Percentiles rank a stretch among this genome's conserved stretches.
Conservation (phyloP, 805 yeast genomes). For the Candida sithepensis region DNA sequence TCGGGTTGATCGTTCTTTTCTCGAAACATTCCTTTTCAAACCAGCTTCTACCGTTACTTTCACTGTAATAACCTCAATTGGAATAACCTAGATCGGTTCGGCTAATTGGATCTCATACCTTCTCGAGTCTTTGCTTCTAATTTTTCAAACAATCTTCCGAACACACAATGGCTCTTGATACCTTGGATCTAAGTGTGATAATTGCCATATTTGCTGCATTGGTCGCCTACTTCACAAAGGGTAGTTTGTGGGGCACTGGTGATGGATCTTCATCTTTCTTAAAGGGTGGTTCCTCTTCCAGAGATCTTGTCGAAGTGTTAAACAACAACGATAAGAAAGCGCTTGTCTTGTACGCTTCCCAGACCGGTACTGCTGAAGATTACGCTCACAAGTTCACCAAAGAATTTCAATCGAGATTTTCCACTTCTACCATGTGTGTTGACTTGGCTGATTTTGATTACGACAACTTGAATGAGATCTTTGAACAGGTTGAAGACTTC, state of each 20-base stretch:
- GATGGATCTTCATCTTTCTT: conserved; percentile 29
- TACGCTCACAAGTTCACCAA: conserved; percentile 88
- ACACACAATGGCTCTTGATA: conserved; percentile 57
- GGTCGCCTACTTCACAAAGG: conserved; percentile 64
- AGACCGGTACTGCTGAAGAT: conserved; percentile 98
- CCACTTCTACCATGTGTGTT: conserved; percentile 76
- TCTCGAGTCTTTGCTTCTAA: too few relatives aligned
- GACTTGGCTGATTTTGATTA: conserved; percentile 88
- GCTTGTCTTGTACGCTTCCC: conserved; percentile 86
- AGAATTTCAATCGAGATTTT: conserved; percentile 79
- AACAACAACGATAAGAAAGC: conserved; percentile 65
- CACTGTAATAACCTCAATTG: too few relatives aligned
- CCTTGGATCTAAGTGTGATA: conserved; percentile 67
- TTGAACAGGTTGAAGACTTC: conserved; percentile 56
- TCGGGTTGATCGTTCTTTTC: neutral
- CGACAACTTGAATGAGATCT: conserved; percentile 66
- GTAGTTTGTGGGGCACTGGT: conserved; percentile 44
- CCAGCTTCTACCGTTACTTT: too few relatives aligned
- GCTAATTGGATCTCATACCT: too few relatives aligned
- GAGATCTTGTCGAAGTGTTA: conserved; percentile 59
- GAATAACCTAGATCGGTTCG: too few relatives aligned
- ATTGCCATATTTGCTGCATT: conserved; percentile 64
- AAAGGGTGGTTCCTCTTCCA: conserved; percentile 37
- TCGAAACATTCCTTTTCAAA: too few relatives aligned
- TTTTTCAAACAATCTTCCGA: neutral